A percentile compares a stretch with the other conserved stretches of the same genome.
Conservation (phyloP, 2,329 filamentous ascomycete genomes). For the Fusarium odoratissimum region DNA sequence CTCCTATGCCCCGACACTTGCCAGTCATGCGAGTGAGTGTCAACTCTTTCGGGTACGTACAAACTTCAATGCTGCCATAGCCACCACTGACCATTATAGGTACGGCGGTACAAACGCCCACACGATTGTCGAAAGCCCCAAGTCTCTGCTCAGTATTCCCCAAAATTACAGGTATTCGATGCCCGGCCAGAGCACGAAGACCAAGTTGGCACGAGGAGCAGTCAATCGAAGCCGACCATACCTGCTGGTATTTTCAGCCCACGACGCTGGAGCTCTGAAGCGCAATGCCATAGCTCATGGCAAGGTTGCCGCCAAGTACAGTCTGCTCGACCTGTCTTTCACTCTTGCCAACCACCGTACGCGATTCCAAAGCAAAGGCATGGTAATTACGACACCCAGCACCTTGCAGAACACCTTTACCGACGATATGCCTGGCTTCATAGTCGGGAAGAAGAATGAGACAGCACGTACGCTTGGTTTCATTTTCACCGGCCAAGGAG, state of each 20-base stretch:
- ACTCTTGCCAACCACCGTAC: neutral
- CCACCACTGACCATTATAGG: neutral
- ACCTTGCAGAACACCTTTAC: neutral
- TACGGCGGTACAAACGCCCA: neutral
- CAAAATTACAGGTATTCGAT: neutral
- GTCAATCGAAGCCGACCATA: neutral
- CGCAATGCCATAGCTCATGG: neutral
- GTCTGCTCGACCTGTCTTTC: neutral
- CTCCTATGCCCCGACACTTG: neutral
- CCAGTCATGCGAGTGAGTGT: neutral
- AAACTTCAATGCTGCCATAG: too few species aligned
- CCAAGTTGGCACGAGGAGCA: neutral
- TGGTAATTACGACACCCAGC: neutral
- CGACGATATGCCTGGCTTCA: neutral
- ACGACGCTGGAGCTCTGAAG: neutral
- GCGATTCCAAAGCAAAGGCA: neutral
- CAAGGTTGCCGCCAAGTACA: neutral
- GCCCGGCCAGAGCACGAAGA: neutral
- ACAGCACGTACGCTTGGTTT: neutral
- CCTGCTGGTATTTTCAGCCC: neutral
- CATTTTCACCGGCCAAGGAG: neutral
- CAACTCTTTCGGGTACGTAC: neutral
- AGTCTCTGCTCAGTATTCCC: neutral
- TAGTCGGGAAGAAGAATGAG: neutral
- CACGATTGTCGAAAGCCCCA: neutral